Conservation (phyloP, 768 basidiomycete species). For the Russula emetica region DNA sequence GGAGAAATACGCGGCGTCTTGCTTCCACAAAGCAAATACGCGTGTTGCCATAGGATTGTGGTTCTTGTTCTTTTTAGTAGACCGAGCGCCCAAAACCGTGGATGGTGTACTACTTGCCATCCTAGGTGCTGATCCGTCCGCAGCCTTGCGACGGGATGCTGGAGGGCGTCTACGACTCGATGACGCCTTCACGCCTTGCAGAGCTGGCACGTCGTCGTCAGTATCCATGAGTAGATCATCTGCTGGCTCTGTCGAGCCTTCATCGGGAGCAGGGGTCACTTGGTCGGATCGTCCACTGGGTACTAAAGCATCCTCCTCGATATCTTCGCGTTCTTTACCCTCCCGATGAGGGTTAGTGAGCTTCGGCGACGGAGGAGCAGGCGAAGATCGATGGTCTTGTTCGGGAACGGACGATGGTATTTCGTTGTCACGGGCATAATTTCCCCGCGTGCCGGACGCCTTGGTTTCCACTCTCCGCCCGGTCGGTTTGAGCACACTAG, state of each 20-base stretch:
- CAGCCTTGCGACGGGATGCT: slow-evolving; percentile 30
- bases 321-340: slow-evolving; percentile 1
- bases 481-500: slow-evolving; percentile 16
- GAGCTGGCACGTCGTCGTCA: slow-evolving; percentile 29
- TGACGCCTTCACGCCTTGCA: slow-evolving; percentile 27
- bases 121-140: slow-evolving; percentile 28
- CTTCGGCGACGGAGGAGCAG: slow-evolving; percentile 12
- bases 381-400: slow-evolving; percentile 38
- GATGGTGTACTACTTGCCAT: slow-evolving; percentile 31
- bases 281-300: slow-evolving; percentile 6
- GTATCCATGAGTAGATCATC: slow-evolving; percentile 39
- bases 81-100: slow-evolving; percentile 21
- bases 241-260: slow-evolving; percentile 40
- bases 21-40: slow-evolving; percentile 68
- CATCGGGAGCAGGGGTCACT: slow-evolving; percentile 35
- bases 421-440: slow-evolving; percentile 1
- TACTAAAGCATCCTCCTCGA: not conserved
- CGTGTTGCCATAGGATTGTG: slow-evolving; percentile 41
- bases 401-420: slow-evolving; percentile 57
- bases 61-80: slow-evolving; percentile 28
- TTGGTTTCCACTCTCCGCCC: slow-evolving; percentile 4
- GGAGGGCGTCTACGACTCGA: slow-evolving; percentile 46
- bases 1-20: slow-evolving; percentile 55
- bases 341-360: not conserved
- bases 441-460: not conserved